These are phyloP conservation scores for Entomortierella chlamydospora DNA, from an alignment of 192 early-diverging fungal genomes.

Conservation along the genomic window DNA sequence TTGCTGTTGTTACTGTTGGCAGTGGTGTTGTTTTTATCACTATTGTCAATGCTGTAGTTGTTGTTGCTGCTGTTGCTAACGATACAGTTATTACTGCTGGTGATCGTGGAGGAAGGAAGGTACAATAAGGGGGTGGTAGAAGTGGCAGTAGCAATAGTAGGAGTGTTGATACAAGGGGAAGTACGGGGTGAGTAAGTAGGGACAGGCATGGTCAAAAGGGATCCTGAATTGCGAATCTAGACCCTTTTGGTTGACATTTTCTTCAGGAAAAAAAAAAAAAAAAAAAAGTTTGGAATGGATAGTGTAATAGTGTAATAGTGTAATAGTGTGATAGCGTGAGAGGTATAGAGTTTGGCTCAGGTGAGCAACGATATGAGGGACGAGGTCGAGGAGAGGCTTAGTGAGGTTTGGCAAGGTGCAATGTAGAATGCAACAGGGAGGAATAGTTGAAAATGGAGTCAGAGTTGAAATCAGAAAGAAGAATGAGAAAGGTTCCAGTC, in stretches of 20 bases:
- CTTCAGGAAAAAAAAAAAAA: not conserved
- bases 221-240: not conserved
- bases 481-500: too few relatives aligned
- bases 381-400: too few relatives aligned
- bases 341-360: too few relatives aligned
- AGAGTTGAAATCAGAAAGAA: too few relatives aligned
- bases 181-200: slow-evolving; percentile 31
- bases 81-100: not conserved
- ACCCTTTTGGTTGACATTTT: slow-evolving; percentile 1
- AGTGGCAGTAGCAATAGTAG: too few relatives aligned
- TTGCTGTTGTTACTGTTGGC: not conserved
- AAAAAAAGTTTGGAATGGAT: not conserved
- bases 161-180: not conserved
- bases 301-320: too few relatives aligned
- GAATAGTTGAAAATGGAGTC: too few relatives aligned
- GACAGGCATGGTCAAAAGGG: slow-evolving; percentile 24
- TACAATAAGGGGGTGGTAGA: too few relatives aligned
- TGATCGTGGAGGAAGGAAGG: not conserved
- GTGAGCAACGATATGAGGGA: too few relatives aligned
- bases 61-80: slow-evolving; percentile 1
- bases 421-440: too few relatives aligned
- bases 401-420: too few relatives aligned
- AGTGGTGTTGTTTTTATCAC: not conserved
- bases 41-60: slow-evolving; percentile 2
- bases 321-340: too few relatives aligned